Conservation (phyloP, 306 rosid genomes). For the Gleditsia sinensis region DNA sequence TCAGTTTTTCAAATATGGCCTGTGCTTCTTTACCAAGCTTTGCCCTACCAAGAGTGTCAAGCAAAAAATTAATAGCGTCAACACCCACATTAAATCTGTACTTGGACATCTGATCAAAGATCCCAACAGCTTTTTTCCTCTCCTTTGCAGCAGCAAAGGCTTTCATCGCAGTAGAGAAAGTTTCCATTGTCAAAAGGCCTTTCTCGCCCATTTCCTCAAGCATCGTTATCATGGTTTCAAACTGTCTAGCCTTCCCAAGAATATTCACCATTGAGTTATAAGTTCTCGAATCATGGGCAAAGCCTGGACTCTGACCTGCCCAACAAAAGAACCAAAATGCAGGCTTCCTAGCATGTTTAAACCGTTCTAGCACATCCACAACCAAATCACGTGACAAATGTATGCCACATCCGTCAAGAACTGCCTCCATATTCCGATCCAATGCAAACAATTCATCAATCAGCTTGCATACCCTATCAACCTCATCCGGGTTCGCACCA, state of each 20-base stretch:
- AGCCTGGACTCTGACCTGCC: conserved; percentile 72
- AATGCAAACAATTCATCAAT: conserved; percentile 86
- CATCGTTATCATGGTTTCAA: conserved; percentile 87
- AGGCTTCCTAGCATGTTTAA: conserved; percentile 82
- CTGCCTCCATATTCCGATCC: conserved; percentile 92
- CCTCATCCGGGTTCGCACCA: conserved; percentile 59
- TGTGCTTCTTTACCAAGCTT: conserved; percentile 86
- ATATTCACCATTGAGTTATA: conserved; percentile 72
- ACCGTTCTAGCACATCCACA: conserved; percentile 73
- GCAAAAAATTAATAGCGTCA: conserved; percentile 74
- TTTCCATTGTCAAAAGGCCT: conserved; percentile 74
- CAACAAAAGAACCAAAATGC: conserved; percentile 90
- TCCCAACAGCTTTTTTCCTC: conserved; percentile 81
- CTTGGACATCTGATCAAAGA: conserved; percentile 87
- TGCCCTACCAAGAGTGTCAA: conserved; percentile 71
- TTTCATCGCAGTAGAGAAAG: conserved; percentile 72
- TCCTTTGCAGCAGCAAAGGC: conserved; percentile 86
- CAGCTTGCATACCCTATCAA: conserved; percentile 78
- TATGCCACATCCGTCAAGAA: conserved; percentile 69
- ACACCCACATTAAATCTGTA: conserved; percentile 62
- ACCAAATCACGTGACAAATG: conserved; percentile 76
- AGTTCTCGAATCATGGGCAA: conserved; percentile 66
- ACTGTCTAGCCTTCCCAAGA: conserved; percentile 84
- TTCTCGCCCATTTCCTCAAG: conserved; percentile 90
- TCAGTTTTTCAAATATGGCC: conserved; percentile 68